phyloP scores from a whole-genome alignment of 768 basidiomycete species.

The Krasilnikovozyma curviuscula region DNA sequence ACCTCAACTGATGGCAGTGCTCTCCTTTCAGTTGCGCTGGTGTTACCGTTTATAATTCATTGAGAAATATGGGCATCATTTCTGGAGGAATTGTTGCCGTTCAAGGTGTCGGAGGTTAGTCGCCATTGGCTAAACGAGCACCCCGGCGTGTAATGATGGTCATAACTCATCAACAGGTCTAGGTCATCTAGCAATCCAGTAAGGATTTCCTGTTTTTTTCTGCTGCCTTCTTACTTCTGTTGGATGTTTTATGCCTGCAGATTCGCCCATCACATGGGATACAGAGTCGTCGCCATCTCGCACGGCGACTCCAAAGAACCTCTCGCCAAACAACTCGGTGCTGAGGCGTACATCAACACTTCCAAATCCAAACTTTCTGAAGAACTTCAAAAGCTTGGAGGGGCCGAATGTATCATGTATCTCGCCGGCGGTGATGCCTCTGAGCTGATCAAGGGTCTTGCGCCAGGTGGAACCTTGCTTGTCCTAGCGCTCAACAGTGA shows the following conservation, averaged over 20 bases:
- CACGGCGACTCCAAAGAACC: slow-evolving; percentile 22
- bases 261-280: slow-evolving; percentile 28
- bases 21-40: not conserved
- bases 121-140: too few relatives aligned
- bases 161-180: slow-evolving; percentile 16
- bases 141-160: not conserved
- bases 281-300: slow-evolving; percentile 27
- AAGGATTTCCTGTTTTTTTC: too few relatives aligned
- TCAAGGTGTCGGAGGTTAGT: slow-evolving; percentile 28
- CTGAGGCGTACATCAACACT: slow-evolving; percentile 28
- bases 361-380: not conserved
- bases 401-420: slow-evolving; percentile 30
- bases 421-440: slow-evolving; percentile 18
- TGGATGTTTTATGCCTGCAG: too few relatives aligned
- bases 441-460: slow-evolving; percentile 11
- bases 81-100: slow-evolving; percentile 29
- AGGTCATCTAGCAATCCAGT: slow-evolving; percentile 28
- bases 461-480: slow-evolving; percentile 12
- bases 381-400: slow-evolving; percentile 29
- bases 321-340: slow-evolving; percentile 28
- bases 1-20: slow-evolving; percentile 19
- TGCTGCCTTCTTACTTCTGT: too few relatives aligned
- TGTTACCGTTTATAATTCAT: slow-evolving; percentile 27
- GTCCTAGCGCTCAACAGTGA: too few relatives aligned
- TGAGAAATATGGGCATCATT: slow-evolving; percentile 17